Evolutionary conservation across 495 filamentous ascomycete genomes (phyloP), one percentile per base, ranked within the genome.

Genomic region (Aspergillus incahuasiensis): DNA sequence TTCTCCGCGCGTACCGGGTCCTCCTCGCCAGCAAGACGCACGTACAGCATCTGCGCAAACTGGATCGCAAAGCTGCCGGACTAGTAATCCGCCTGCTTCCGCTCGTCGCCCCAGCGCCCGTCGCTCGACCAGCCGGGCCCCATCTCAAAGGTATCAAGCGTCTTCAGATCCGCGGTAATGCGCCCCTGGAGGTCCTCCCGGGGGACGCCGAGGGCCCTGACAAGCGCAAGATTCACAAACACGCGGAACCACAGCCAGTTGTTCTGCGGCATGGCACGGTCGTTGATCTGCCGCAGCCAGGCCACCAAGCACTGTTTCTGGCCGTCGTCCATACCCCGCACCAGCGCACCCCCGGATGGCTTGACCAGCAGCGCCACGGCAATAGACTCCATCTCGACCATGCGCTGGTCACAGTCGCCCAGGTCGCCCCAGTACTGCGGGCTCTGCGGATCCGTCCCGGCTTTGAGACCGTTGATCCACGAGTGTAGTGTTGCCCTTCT

Each of bases 61-160:
- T 66, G 63, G 12, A 66, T 61, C 5, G 61, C 63, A 46, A 66
- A 66, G 42, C 63, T 66, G 0, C 63, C 63, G 16, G 63, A 63
- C 28, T 66, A 66, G 42, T 63, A 66, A 45, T 63, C 63, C 0
- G 59, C 63, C 21, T 63, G 63, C 5, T 62, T 57, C 9, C 63
- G 19, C 9, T 58, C 56, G 9, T 54, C 52, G 4, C 81, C 81
- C 67, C 83, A 82, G 0, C 85, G 86, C 0, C 86, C 86, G 52
- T 91, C 87, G 56, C 86, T 86, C 0, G 82, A 86, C 87, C 87
- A 90, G 2, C 87, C 86, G 41, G 82, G 81, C 0, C 83, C 85
- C 1, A 86, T 79, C 9, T 55, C 25, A 22, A 66, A 66, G 0
- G 58, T 53, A 22, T 66, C 63, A 1, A 66, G 51, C 2, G 58